Conservation (phyloP, 805 yeast genomes). For the Scheffersomyces ergatensis region DNA sequence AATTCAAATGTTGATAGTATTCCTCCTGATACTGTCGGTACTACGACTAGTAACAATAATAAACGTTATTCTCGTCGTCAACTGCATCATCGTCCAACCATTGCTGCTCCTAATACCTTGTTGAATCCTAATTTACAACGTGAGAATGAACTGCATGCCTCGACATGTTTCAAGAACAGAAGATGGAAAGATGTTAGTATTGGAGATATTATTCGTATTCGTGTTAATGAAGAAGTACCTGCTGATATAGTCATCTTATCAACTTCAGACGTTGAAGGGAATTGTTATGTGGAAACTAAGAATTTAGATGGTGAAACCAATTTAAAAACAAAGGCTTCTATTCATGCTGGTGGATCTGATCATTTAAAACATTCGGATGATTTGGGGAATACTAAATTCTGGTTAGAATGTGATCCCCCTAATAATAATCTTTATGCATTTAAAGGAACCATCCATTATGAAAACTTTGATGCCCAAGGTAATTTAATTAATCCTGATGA, state of each 20-base stretch:
- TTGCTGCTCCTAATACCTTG: constrained; percentile 14
- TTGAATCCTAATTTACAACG: constrained; percentile 16
- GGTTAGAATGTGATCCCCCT: constrained; percentile 74
- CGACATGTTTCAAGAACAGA: constrained; percentile 38
- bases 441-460: constrained; percentile 63
- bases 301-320: constrained; percentile 85
- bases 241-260: constrained; percentile 68
- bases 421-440: constrained; percentile 61
- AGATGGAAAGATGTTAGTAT: constrained; percentile 71
- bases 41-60: constrained; percentile 6
- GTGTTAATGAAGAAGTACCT: constrained; percentile 76
- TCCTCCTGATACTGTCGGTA: constrained; percentile 1
- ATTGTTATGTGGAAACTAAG: constrained; percentile 76
- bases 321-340: constrained; percentile 55
- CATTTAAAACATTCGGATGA: constrained; percentile 55
- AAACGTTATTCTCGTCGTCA: constrained; percentile 4
- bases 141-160: constrained; percentile 2
- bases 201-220: constrained; percentile 70
- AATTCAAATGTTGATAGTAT: constrained; percentile 4
- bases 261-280: constrained; percentile 66
- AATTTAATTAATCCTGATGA: constrained; percentile 31
- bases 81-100: constrained; percentile 6
- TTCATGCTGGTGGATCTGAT: constrained; percentile 49
- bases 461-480: constrained; percentile 30
- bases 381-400: constrained; percentile 54